A percentile compares a stretch with the other conserved stretches of the same genome.
Conservation (phyloP, 169 alveolate genomes). For the Pseudocohnilembus persalinus region DNA sequence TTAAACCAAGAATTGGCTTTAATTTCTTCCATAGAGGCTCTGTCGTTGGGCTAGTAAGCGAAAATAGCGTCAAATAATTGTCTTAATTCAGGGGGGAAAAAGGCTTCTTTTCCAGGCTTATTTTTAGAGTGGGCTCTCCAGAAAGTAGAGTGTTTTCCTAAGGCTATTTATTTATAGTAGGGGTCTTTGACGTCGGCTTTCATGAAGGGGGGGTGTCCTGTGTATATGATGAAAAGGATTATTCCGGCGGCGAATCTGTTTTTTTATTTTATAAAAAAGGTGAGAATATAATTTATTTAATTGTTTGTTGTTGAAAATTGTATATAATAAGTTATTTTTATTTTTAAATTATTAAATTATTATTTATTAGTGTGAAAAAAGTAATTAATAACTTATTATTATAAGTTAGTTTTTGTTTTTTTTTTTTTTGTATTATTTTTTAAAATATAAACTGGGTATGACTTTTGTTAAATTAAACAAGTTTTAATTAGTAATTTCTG, state of each 20-base stretch:
- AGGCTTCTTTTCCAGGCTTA: slow-evolving; percentile 57
- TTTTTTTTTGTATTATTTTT: too few relatives aligned
- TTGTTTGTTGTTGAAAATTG: too few relatives aligned
- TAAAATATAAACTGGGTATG: too few relatives aligned
- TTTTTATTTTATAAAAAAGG: too few relatives aligned
- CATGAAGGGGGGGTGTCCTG: slow-evolving; percentile 75
- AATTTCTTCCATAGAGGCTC: slow-evolving; percentile 64
- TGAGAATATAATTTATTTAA: too few relatives aligned
- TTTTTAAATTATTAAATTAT: too few relatives aligned
- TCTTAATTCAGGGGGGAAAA: slow-evolving; percentile 63
- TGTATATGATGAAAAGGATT: slow-evolving; percentile 62
- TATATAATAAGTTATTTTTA: too few relatives aligned
- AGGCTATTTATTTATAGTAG: slow-evolving; percentile 13
- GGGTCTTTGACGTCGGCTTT: slow-evolving; percentile 57
- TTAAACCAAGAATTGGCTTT: slow-evolving; percentile 67
- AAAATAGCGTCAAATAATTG: slow-evolving; percentile 61
- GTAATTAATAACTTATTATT: too few relatives aligned
- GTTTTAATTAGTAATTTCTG: too few relatives aligned
- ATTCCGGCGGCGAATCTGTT: slow-evolving; percentile 66
- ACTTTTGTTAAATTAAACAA: too few relatives aligned
- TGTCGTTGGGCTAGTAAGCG: slow-evolving; percentile 63
- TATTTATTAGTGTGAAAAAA: too few relatives aligned
- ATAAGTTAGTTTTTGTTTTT: neutral
- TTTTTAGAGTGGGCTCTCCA: slow-evolving; percentile 68
- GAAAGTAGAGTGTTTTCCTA: slow-evolving; percentile 46